Base-by-base conservation (phyloP, 495 filamentous ascomycete genomes). In the Clohesyomyces aquaticus region DNA sequence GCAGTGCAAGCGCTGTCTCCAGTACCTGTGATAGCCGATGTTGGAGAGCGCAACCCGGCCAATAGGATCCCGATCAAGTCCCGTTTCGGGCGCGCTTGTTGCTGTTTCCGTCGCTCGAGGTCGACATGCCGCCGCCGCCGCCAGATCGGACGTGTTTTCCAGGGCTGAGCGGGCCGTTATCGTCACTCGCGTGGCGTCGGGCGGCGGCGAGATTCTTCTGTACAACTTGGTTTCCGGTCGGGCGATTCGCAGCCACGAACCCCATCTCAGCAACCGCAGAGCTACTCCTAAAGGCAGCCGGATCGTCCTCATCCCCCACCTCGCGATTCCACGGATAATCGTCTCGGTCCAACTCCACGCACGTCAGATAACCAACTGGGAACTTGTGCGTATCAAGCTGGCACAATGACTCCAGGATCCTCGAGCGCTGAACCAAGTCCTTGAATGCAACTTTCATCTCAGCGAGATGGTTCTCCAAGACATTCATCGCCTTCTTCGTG, bases 351-450 rank as follows among this genome's bases (percentile, higher is more conserved):
- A 78, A 46, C 41, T 72, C 47, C 28, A 66, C 69, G 58, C 75
- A 77, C 1, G 77, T 78, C 18, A 80, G 57, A 57, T 77, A 78
- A 1, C 61, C 59, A 6, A 76, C 60, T 1, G 28, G 55, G 28
- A 59, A 63, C 52, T 48, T 41, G 1, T 59, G 57, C 21, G 66
- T 25, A 43, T 65, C 66, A 0, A 75, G 53, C 49, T 50, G 41
- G 28, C 49, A 66, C 6, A 45, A 52, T 9, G 18, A 61, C 27
- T 61, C 47, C 25, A 71, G 12, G 6, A 71, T 43, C 19, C 42
- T 49, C 19, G 41, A 19, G 3, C 45, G 25, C 8, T 38, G 48
- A 8, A 67, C 55, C 21, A 67, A 32, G 10, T 25, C 50, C 53
- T 63, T 68, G 18, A 72, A 46, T 32, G 51, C 61, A 47, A 68